Conservation (phyloP, 108 stramenopile species). For the Pseudonitzschia delicatissima region DNA sequence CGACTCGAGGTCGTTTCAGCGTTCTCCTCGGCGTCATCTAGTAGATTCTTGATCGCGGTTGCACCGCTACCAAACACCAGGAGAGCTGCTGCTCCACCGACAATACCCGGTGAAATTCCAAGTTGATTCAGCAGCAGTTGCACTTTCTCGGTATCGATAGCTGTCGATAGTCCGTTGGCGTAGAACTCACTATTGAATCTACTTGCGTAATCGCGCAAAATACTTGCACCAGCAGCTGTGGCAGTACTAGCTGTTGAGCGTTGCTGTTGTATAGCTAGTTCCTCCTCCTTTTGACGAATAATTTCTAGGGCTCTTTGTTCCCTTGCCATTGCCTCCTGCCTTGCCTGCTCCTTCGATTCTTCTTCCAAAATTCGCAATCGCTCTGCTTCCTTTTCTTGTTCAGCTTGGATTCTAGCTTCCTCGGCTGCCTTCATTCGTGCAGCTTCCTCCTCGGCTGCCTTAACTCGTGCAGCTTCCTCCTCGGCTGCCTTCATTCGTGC, state of each 20-base stretch:
- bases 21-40: not conserved
- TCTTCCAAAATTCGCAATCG: not conserved
- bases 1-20: not conserved
- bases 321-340: not conserved
- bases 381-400: not conserved
- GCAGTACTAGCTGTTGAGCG: not conserved
- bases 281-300: constrained; percentile 3
- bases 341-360: not conserved
- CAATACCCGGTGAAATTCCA: constrained; percentile 3
- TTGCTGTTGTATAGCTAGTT: not conserved
- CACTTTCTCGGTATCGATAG: no score
- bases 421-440: not conserved
- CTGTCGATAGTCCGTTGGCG: no score
- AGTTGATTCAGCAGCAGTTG: constrained; percentile 2
- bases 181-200: not conserved
- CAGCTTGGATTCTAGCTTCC: no score
- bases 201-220: not conserved
- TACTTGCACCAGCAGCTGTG: not conserved
- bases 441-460: constrained; percentile 1
- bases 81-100: constrained; percentile 1
- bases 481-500: not conserved
- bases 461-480: not conserved
- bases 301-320: constrained; percentile 1
- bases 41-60: not conserved
- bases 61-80: not conserved